Evolutionary conservation across 2,329 filamentous ascomycete species (phyloP), one percentile per base, ranked within the genome.

Genomic region (Diplodia intermedia): DNA sequence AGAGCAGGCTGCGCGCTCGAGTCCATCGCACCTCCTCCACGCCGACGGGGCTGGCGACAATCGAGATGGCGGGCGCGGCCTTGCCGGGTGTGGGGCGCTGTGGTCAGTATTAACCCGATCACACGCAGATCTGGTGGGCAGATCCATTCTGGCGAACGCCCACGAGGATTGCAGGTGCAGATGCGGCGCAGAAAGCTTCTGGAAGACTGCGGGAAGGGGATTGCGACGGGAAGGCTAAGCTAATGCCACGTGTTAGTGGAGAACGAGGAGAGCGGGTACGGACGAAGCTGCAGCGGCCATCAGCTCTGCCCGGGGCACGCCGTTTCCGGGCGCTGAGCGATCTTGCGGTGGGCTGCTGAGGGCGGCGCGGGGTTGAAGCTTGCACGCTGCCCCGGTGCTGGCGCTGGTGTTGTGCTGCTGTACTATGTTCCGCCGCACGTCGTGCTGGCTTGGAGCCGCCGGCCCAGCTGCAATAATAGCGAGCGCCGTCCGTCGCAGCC

Each of bases 181-280:
- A 50, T 56, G 54, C 54, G 60, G 60, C 43, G 47, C 29, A 33
- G 60, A 49, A 52, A 40, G 60, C 60, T 63, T 63, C 60, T 63
- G 60, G 60, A 63, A 63, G 60, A 38, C 60, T 38, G 60, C 60
- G 60, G 60, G 60, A 63, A 49, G 60, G 57, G 43, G 23, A 57
- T 40, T 57, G 54, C 36, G 53, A 26, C 54, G 54, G 60, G 60
- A 63, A 63, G 60, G 60, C 60, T 63, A 52, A 53, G 23, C 36
- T n/a, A 33, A 49, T 43, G 55, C 57, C 57, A 62, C 57, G 57
- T 62, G 57, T 62, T 49, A 26, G 60, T 63, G 60, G 60, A 63
- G 60, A 43, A 49, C 18, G 57, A 60, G 55, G 40, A 23, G 55
- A 38, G 55, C 55, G 55, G 55, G 55, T 60, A 60, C 38, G 55